Evolutionary conservation across 257 asterid species (phyloP), one percentile per base, ranked within the genome.

Genomic region (Knoxia roxburghii): DNA sequence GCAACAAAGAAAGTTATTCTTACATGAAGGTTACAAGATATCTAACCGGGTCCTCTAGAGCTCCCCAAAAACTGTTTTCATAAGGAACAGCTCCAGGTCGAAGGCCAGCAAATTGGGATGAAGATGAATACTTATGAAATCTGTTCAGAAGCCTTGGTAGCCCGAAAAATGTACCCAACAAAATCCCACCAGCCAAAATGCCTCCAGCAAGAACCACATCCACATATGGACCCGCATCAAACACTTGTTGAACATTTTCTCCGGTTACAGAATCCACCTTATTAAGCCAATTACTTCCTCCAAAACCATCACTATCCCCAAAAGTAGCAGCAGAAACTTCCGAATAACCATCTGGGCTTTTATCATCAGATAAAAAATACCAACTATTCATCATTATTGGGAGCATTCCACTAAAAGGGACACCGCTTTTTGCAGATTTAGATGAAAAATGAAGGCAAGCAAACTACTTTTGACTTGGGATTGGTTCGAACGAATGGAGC

Each of bases 41-140:
- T 68, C 97, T 83, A 67, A 85, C 65, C 0, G 99, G 99, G 37
- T 59, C 87, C 82, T 94, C 99, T 83, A 94, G 29, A 62, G 99
- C 97, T 57, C 95, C 90, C 95, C 95, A 94, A 67, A 88, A 73
- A 82, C 99, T 90, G 66, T 79, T 80, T 76, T 94, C 97, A 55
- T 94, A 94, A 68, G 99, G 82, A 63, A 88, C 96, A 0, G 90
- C 81, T 57, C 78, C 75, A 64, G 84, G 70, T 43, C 90, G 67
- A 81, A 90, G 69, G 71, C 81, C 59, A 54, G 88, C 95, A n/a
- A n/a, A n/a, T n/a, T n/a, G n/a, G n/a, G n/a, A n/a, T 0, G 95
- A 91, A 39, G 73, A 78, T 0, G 95, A 80, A 73, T 84, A 85
- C 71, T 72, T 80, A 65, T 94, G 95, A 67, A 90, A 81, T 69